These are phyloP conservation scores for Neurospora sp. DNA, from an alignment of 495 filamentous ascomycete species.

Conservation along the genomic window DNA sequence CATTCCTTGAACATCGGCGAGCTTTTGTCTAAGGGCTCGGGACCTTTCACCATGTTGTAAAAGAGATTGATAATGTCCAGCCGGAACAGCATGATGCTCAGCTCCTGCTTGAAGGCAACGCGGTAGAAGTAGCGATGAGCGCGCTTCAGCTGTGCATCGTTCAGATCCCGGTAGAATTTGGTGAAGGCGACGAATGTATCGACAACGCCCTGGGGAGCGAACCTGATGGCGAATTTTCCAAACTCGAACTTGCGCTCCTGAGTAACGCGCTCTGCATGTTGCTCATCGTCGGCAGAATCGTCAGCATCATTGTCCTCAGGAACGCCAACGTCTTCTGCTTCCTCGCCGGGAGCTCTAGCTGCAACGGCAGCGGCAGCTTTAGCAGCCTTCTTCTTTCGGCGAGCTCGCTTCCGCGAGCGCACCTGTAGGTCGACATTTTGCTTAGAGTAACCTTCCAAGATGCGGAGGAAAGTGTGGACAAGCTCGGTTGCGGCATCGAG, in stretches of 20 bases:
- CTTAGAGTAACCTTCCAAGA: conserved; percentile 88
- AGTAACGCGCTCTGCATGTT: conserved; percentile 53
- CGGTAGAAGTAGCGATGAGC: conserved; percentile 93
- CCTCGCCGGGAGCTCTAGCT: conserved; percentile 4
- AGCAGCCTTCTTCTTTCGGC: conserved; percentile 57
- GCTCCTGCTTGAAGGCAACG: conserved; percentile 86
- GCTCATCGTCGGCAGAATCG: conserved; percentile 68
- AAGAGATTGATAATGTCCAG: conserved; percentile 84
- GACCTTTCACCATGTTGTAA: conserved; percentile 87
- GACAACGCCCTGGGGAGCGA: conserved; percentile 73
- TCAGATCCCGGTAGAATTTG: conserved; percentile 72
- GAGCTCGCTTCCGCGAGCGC: conserved; percentile 60
- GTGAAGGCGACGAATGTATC: conserved; percentile 82
- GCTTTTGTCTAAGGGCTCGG: conserved; percentile 59
- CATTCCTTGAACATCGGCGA: conserved; percentile 68
- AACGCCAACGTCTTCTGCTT: conserved; percentile 13
- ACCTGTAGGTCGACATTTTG: conserved; percentile 91
- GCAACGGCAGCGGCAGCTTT: conserved; percentile 17
- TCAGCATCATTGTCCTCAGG: conserved; percentile 41
- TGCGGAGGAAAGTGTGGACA: conserved; percentile 79
- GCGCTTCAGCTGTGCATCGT: conserved; percentile 74
- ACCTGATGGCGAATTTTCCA: conserved; percentile 66
- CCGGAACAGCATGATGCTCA: conserved; percentile 78
- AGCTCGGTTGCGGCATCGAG: conserved; percentile 89
- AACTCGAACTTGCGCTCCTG: conserved; percentile 94